phyloP scores from a whole-genome alignment of 1,139 yeast genomes.

The Blastobotrys aristatus region DNA sequence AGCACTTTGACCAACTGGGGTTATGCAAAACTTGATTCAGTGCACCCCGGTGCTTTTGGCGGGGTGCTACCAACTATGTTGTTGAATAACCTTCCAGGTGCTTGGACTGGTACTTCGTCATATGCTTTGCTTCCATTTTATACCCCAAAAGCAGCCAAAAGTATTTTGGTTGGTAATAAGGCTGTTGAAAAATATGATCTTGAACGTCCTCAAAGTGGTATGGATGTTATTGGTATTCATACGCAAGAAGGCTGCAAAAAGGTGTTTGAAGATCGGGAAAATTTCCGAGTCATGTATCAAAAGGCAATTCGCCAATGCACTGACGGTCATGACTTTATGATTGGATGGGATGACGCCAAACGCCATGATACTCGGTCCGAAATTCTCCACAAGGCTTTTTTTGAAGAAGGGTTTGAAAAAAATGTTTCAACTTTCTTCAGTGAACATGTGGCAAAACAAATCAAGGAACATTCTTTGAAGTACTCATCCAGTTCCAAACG shows the following conservation, averaged over 20 bases:
- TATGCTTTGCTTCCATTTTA: conserved; percentile 12
- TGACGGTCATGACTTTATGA: conserved; percentile 13
- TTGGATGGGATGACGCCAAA: conserved; percentile 12
- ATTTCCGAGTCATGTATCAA: conserved; percentile 12
- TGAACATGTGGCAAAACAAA: conserved; percentile 8
- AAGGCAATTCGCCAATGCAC: conserved; percentile 12
- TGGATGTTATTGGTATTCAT: conserved; percentile 12
- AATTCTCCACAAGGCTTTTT: conserved; percentile 10
- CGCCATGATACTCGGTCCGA: conserved; percentile 10
- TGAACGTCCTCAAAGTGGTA: conserved; percentile 11
- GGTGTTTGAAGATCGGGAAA: conserved; percentile 12
- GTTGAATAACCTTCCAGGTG: conserved; percentile 8
- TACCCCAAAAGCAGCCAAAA: conserved; percentile 11
- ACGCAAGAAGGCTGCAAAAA: conserved; percentile 13
- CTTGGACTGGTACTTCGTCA: conserved; percentile 10
- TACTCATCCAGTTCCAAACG: conserved; percentile 8
- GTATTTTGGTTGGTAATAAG: conserved; percentile 6
- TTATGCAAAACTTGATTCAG: conserved; percentile 10
- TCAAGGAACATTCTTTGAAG: conserved; percentile 10
- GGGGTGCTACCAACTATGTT: conserved; percentile 10
- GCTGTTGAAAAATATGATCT: conserved; percentile 10
- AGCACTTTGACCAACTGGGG: conserved; percentile 14
- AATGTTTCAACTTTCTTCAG: conserved; percentile 8
- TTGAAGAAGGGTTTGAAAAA: conserved; percentile 12
- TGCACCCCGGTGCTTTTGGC: conserved; percentile 10